A percentile compares a stretch with the other conserved stretches of the same genome.
phyloP scores from a whole-genome alignment of 2,329 filamentous ascomycete genomes.

The Fusarium transvaalense region DNA sequence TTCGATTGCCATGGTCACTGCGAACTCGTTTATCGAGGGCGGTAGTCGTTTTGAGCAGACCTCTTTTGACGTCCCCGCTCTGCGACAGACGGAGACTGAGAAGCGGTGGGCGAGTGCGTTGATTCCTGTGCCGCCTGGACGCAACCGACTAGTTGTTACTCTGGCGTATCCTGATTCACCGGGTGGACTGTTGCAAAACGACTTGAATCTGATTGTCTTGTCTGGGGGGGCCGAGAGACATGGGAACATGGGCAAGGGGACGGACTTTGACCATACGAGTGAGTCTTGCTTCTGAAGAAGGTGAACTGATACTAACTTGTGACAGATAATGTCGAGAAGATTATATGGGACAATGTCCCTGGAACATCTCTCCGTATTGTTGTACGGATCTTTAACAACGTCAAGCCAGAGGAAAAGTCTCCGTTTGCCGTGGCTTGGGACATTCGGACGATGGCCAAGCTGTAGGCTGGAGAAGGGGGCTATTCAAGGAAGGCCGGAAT shows the following conservation, averaged over 20 bases:
- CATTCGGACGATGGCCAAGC: too few species aligned
- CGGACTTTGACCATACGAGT: background rate
- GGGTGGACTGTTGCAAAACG: background rate
- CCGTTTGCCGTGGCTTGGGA: too few species aligned
- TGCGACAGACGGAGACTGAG: background rate
- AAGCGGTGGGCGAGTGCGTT: background rate
- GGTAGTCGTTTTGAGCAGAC: background rate
- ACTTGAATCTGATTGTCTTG: background rate
- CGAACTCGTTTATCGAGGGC: background rate
- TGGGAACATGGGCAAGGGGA: background rate
- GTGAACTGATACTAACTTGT: background rate
- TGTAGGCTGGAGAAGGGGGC: too few species aligned
- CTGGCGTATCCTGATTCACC: background rate
- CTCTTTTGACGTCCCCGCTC: background rate
- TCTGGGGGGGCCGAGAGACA: background rate
- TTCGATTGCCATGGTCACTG: background rate
- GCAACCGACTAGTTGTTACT: background rate
- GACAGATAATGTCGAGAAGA: background rate
- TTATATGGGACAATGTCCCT: background rate
- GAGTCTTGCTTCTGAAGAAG: background rate
- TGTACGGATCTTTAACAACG: too few species aligned
- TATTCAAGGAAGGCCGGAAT: too few species aligned
- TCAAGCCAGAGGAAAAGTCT: too few species aligned
- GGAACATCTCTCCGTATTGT: too few species aligned
- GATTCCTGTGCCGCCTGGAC: background rate